Conservation (phyloP, 2,329 filamentous ascomycete genomes). For the Sporothrix dimorphospora region DNA sequence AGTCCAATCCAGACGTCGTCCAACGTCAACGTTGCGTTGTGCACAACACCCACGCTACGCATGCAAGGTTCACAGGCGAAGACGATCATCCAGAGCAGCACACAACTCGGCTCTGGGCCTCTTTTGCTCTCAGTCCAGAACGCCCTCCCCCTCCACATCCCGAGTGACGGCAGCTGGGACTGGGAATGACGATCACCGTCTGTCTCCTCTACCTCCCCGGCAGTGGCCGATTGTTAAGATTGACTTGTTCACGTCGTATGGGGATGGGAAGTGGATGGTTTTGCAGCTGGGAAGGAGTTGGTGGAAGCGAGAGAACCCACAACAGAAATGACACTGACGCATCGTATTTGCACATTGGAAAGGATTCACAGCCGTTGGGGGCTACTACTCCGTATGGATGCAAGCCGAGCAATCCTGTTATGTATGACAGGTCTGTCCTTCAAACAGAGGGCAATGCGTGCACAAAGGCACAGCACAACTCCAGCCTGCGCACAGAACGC, state of each 20-base stretch:
- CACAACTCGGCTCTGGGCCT: not conserved
- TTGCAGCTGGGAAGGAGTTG: too few relatives aligned
- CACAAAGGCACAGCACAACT: too few relatives aligned
- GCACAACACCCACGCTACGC: conserved; percentile 15
- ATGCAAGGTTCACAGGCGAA: conserved; percentile 16
- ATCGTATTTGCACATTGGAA: not conserved
- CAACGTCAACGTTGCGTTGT: not conserved
- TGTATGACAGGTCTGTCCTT: not conserved
- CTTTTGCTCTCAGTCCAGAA: not conserved
- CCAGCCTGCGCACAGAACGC: not conserved
- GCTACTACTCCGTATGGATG: too few relatives aligned
- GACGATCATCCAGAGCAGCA: conserved; percentile 21
- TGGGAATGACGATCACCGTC: conserved; percentile 27
- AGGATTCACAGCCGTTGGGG: too few relatives aligned
- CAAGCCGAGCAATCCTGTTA: not conserved
- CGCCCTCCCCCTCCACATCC: conserved; percentile 8
- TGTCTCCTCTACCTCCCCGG: not conserved
- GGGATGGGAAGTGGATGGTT: not conserved
- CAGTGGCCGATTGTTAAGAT: not conserved
- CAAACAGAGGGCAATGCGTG: not conserved
- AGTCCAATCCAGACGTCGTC: too few relatives aligned
- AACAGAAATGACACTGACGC: not conserved
- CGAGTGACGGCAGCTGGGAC: conserved; percentile 18
- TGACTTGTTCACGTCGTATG: not conserved
- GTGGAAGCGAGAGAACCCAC: not conserved